These are phyloP conservation scores for Lasiodiplodia sp. DNA, from an alignment of 2,329 filamentous ascomycete species.

Conservation along the genomic window DNA sequence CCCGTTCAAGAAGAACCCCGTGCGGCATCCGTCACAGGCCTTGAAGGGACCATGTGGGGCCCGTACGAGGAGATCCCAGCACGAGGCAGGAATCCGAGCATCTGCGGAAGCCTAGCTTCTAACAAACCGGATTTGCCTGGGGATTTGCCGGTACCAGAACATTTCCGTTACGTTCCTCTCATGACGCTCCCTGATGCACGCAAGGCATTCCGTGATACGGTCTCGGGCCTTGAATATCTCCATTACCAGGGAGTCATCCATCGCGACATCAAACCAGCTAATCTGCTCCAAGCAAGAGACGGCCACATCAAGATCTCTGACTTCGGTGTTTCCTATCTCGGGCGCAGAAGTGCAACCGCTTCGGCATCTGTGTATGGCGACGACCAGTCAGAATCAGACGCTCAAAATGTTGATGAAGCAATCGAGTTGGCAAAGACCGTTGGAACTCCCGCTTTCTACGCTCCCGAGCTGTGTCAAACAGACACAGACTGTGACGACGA, in stretches of 20 bases:
- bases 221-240: conserved; percentile 91
- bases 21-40: conserved; percentile 54
- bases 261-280: conserved; percentile 69
- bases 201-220: conserved; percentile 87
- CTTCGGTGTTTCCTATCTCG: conserved; percentile 97
- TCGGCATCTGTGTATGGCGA: conserved; percentile 64
- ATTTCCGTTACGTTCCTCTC: conserved; percentile 91
- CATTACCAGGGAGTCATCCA: conserved; percentile 62
- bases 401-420: conserved; percentile 86
- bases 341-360: conserved; percentile 83
- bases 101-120: conserved; percentile 77
- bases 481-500: conserved; percentile 65
- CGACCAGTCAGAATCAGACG: conserved; percentile 79
- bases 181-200: conserved; percentile 86
- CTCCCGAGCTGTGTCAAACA: conserved; percentile 93
- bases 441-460: conserved; percentile 96
- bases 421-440: conserved; percentile 95
- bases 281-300: conserved; percentile 84
- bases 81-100: conserved; percentile 77
- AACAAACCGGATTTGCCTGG: conserved; percentile 57
- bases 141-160: conserved; percentile 77
- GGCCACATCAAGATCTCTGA: conserved; percentile 96
- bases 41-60: conserved; percentile 82
- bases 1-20: conserved; percentile 18
- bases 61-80: conserved; percentile 67